Evolutionary conservation across 208 protist species (phyloP).

Genomic region (Acanthamoeba lenticulata): DNA sequence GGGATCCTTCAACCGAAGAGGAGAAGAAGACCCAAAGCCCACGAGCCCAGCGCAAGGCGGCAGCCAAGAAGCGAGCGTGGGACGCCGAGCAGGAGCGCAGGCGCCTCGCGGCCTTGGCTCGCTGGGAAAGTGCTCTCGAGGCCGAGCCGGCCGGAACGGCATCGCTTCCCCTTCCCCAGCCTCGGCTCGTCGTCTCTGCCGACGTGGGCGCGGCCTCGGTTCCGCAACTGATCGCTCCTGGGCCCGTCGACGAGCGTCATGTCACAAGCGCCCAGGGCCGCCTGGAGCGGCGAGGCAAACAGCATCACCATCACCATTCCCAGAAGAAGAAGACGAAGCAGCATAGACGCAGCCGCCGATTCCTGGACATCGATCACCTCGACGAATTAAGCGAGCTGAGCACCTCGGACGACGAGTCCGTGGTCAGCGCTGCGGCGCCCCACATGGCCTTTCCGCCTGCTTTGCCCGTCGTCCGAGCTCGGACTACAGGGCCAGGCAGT

Average conservation of each 20-base stretch:
- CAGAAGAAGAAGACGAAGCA: too few relatives aligned
- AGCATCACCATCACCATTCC: too few relatives aligned
- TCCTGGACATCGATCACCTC: neutral
- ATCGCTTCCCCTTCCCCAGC: too few relatives aligned
- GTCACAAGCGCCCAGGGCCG: neutral
- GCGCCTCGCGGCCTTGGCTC: neutral
- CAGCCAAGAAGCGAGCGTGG: neutral
- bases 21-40: neutral
- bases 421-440: neutral
- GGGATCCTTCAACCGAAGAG: neutral
- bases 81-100: neutral
- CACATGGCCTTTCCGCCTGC: too few relatives aligned
- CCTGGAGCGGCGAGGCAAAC: too few relatives aligned
- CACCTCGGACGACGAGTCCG: neutral
- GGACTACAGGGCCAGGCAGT: too few relatives aligned
- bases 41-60: neutral
- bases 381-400: neutral
- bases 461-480: neutral
- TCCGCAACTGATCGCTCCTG: neutral
- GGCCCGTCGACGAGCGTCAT: neutral
- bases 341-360: neutral
- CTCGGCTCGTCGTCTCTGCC: too few relatives aligned
- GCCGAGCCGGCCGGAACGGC: neutral
- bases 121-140: neutral
- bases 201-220: too few relatives aligned